Percentiles rank a stretch among this genome's conserved stretches.
Conservation (phyloP, 2,329 filamentous ascomycete genomes). For the Fusarium sp. region DNA sequence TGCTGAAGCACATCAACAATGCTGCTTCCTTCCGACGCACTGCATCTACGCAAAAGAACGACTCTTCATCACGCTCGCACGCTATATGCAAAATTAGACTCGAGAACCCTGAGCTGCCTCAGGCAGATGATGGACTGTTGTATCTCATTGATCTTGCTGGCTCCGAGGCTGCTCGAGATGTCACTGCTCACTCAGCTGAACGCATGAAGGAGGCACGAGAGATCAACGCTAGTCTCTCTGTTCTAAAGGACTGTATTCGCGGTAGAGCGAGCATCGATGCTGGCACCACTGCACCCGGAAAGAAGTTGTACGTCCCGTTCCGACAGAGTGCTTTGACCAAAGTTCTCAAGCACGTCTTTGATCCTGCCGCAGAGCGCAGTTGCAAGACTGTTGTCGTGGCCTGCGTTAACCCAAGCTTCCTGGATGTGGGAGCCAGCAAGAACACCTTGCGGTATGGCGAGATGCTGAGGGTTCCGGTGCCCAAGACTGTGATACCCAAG, state of each 20-base stretch:
- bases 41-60: constrained; percentile 59
- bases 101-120: constrained; percentile 44
- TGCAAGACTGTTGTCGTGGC: constrained; percentile 60
- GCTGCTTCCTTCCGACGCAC: constrained; percentile 56
- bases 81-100: constrained; percentile 61
- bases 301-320: constrained; percentile 57
- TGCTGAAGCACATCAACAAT: constrained; percentile 51
- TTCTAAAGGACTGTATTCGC: constrained; percentile 65
- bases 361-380: constrained; percentile 52
- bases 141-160: constrained; percentile 63
- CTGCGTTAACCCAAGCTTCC: constrained; percentile 60
- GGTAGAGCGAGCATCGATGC: constrained; percentile 54
- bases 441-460: constrained; percentile 64
- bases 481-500: constrained; percentile 38
- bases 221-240: constrained; percentile 62
- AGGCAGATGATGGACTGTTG: constrained; percentile 55
- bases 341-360: constrained; percentile 62
- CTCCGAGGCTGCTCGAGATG: constrained; percentile 61
- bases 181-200: constrained; percentile 52
- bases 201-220: constrained; percentile 60
- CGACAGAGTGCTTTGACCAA: constrained; percentile 60
- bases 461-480: constrained; percentile 56
- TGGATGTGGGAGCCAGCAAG: constrained; percentile 57
- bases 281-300: constrained; percentile 29
- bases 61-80: constrained; percentile 61